These are phyloP conservation scores for Flaveria ramosissima DNA, from an alignment of 129 eudicot genomes.

Conservation along the genomic window DNA sequence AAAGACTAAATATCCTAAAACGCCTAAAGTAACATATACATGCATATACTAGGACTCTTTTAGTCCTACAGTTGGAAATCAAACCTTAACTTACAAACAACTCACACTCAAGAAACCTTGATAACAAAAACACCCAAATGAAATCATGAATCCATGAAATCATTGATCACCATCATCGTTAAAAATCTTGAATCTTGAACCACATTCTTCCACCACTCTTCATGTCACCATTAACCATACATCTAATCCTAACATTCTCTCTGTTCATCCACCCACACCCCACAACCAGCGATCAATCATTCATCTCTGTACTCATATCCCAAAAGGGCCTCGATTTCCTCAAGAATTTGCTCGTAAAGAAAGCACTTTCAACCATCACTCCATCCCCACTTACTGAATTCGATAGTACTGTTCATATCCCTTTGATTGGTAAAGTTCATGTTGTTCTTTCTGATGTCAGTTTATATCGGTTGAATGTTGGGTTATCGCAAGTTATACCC, in stretches of 20 bases:
- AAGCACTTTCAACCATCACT: slow-evolving; percentile 50
- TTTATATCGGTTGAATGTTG: slow-evolving; percentile 40
- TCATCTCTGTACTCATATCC: slow-evolving; percentile 51
- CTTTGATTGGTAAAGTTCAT: slow-evolving; percentile 51
- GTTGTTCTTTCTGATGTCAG: slow-evolving; percentile 46
- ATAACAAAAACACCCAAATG: background rate
- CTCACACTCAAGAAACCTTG: background rate
- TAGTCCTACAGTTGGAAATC: background rate
- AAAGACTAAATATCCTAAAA: too few species aligned
- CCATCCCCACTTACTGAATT: slow-evolving; percentile 43
- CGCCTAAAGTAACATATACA: too few species aligned
- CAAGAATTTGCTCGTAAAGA: slow-evolving; percentile 44
- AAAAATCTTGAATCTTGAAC: slow-evolving; percentile 24
- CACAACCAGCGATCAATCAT: slow-evolving; percentile 42
- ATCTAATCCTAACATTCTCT: slow-evolving; percentile 31
- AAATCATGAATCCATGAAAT: too few species aligned
- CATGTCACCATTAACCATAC: slow-evolving; percentile 39
- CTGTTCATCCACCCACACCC: slow-evolving; percentile 38
- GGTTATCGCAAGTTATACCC: slow-evolving; percentile 43
- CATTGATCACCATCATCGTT: slow-evolving; percentile 10
- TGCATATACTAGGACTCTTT: too few species aligned
- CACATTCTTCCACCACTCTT: background rate
- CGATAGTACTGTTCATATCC: slow-evolving; percentile 37
- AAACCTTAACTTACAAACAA: background rate
- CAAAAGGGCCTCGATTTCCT: slow-evolving; percentile 56